phyloP scores from a whole-genome alignment of 495 filamentous ascomycete genomes.

The Poronia punctata region DNA sequence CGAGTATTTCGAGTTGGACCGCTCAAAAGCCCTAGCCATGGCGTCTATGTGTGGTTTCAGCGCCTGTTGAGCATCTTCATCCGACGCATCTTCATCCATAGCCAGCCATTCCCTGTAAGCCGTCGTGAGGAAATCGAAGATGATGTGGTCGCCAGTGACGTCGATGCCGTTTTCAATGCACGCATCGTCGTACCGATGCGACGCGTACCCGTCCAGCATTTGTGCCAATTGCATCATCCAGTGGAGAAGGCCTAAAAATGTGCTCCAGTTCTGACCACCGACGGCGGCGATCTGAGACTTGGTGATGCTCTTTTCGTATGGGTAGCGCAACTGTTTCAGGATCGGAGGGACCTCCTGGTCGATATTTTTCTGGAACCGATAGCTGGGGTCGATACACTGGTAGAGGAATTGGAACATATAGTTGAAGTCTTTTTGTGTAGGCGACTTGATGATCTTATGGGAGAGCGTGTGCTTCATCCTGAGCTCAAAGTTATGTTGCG shows the following conservation, averaged over 20 bases:
- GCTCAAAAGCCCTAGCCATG: conserved; percentile 88
- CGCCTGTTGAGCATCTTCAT: conserved; percentile 68
- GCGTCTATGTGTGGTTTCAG: conserved; percentile 76
- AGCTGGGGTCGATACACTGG: conserved; percentile 84
- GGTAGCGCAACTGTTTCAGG: conserved; percentile 87
- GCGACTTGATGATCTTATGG: conserved; percentile 79
- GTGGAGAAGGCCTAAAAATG: conserved; percentile 87
- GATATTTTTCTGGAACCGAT: conserved; percentile 84
- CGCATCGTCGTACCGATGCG: conserved; percentile 77
- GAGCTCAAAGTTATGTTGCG: conserved; percentile 89
- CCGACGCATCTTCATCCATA: conserved; percentile 76
- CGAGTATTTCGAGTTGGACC: conserved; percentile 67
- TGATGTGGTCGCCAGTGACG: conserved; percentile 80
- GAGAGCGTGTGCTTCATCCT: conserved; percentile 89
- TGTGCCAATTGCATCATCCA: conserved; percentile 97
- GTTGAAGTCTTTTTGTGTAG: conserved; percentile 98
- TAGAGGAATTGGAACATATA: conserved; percentile 97
- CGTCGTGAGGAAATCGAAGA: conserved; percentile 79
- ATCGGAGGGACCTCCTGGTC: conserved; percentile 89
- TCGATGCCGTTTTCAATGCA: conserved; percentile 80
- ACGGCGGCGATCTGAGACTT: conserved; percentile 93
- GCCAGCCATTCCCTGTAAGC: conserved; percentile 92
- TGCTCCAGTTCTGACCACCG: conserved; percentile 91
- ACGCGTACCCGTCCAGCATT: conserved; percentile 74
- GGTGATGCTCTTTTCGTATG: conserved; percentile 86